Conservation (phyloP, 345 rosid genomes). For the Gossypium arboreum region DNA sequence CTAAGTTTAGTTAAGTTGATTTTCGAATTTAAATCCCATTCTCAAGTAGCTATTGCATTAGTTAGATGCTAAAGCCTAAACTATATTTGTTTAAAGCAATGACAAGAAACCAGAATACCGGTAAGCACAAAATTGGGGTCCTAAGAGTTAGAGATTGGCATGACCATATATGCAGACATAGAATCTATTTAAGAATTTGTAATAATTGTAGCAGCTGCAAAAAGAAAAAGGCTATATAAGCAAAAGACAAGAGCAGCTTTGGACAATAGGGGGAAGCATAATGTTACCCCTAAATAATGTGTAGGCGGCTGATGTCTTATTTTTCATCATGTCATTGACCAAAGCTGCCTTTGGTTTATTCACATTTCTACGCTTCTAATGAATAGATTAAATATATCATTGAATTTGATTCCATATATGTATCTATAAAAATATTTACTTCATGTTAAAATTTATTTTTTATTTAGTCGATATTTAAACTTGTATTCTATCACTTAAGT, state of each 20-base stretch:
- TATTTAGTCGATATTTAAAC: rapidly evolving
- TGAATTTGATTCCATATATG: no score
- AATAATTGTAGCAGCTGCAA: conserved; percentile 3
- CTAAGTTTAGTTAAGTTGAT: no score
- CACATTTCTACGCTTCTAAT: neutral
- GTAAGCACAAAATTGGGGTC: neutral
- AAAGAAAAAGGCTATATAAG: neutral
- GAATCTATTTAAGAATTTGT: conserved; percentile 12
- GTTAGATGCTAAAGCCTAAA: neutral
- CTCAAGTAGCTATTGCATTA: neutral
- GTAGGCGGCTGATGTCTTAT: conserved; percentile 12
- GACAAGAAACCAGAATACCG: neutral
- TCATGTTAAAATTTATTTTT: no score
- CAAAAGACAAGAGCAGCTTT: neutral
- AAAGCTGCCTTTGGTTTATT: neutral
- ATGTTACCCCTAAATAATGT: neutral
- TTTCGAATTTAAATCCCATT: neutral
- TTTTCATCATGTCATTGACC: conserved; percentile 5
- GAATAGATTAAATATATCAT: neutral
- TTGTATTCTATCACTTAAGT: no score
- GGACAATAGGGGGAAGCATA: conserved; percentile 18
- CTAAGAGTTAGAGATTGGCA: neutral
- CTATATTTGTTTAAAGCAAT: neutral
- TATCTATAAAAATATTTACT: no score
- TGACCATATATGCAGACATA: neutral